phyloP scores from a whole-genome alignment of 2,329 filamentous ascomycete species.

The Rosellinia necatrix region DNA sequence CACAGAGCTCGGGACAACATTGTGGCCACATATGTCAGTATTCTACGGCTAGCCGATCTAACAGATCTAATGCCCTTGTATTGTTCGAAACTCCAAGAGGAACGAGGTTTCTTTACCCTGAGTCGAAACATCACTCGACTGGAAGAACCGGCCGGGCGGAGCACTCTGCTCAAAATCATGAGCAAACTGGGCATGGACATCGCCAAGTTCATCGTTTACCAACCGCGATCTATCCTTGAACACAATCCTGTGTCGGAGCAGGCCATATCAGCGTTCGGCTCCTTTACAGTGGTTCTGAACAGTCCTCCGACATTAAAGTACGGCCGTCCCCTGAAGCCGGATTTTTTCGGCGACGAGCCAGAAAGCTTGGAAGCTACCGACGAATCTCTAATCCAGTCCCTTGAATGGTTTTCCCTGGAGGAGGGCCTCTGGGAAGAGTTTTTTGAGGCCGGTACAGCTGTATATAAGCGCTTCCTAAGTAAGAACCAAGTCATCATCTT shows the following conservation, averaged over 20 bases:
- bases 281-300: conserved; percentile 57
- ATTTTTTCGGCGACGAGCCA: conserved; percentile 70
- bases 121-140: conserved; percentile 79
- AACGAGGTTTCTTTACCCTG: conserved; percentile 71
- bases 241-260: conserved; percentile 48
- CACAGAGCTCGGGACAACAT: conserved; percentile 70
- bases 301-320: conserved; percentile 57
- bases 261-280: conserved; percentile 47
- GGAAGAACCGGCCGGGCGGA: conserved; percentile 65
- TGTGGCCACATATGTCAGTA: conserved; percentile 80
- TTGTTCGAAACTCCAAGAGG: conserved; percentile 73
- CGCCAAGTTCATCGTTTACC: conserved; percentile 72
- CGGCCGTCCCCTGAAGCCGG: conserved; percentile 68
- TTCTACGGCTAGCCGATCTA: conserved; percentile 72
- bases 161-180: conserved; percentile 74
- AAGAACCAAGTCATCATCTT: conserved; percentile 48
- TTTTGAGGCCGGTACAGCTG: conserved; percentile 68
- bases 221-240: conserved; percentile 59
- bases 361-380: conserved; percentile 63
- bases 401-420: conserved; percentile 84
- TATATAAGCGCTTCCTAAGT: conserved; percentile 87
- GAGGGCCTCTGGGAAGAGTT: conserved; percentile 73
- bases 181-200: conserved; percentile 74
- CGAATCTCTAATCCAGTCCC: conserved; percentile 72
- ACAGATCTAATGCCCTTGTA: conserved; percentile 86